Conservation (phyloP, 2,329 filamentous ascomycete genomes). For the Apiospora hydei region DNA sequence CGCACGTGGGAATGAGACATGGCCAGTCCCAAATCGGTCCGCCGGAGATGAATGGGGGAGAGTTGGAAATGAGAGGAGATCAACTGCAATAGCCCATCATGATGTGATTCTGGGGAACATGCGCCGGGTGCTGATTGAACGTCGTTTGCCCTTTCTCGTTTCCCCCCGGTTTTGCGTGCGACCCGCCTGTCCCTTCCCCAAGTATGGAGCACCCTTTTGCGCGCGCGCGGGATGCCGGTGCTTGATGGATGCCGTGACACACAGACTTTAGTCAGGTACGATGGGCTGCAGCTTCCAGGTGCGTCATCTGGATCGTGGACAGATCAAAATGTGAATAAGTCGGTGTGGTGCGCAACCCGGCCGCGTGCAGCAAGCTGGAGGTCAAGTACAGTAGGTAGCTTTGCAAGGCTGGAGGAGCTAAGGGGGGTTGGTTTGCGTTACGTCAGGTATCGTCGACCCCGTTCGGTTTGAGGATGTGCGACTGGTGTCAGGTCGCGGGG, state of each 20-base stretch:
- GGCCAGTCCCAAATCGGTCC: constrained; percentile 11
- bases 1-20: constrained; percentile 27
- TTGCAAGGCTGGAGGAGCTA: background rate
- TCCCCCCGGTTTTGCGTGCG: background rate
- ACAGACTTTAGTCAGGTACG: constrained; percentile 9
- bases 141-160: constrained; percentile 21
- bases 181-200: constrained; percentile 16
- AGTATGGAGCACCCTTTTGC: background rate
- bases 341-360: constrained; percentile 1
- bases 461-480: background rate
- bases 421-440: background rate
- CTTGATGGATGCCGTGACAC: constrained; percentile 14
- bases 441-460: background rate
- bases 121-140: background rate
- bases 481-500: constrained; percentile 18
- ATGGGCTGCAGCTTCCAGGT: background rate
- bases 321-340: background rate
- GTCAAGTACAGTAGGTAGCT: background rate
- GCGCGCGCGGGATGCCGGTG: constrained; percentile 14
- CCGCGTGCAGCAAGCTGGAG: background rate
- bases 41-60: constrained; percentile 2
- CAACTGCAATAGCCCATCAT: constrained; percentile 22
- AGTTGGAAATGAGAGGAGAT: constrained; percentile 6
- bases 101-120: constrained; percentile 1
- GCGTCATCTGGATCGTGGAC: background rate